A percentile compares a stretch with the other conserved stretches of the same genome.
Evolutionary conservation across 169 alveolate genomes (phyloP).

Genomic region (Cryptosporidium viatorum): DNA sequence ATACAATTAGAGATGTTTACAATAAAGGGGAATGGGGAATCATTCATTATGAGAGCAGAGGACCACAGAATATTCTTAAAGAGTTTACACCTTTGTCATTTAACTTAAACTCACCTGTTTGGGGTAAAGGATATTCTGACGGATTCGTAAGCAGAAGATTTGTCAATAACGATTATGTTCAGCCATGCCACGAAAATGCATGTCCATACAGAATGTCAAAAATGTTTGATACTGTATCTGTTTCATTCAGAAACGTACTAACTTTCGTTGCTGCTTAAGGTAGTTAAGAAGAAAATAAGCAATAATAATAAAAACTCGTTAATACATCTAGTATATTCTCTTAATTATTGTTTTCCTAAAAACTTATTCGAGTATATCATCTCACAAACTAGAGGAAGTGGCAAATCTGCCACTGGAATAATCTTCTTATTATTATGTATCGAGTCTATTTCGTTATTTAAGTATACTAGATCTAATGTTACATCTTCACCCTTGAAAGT

Average conservation of each 20-base stretch:
- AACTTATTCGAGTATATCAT: conserved; percentile 40
- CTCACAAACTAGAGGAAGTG: conserved; percentile 73
- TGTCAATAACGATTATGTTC: conserved; percentile 48
- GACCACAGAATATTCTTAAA: conserved; percentile 59
- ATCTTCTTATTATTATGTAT: conserved; percentile 2
- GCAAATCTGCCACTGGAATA: conserved; percentile 66
- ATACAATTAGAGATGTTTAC: conserved; percentile 50
- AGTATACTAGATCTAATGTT: conserved; percentile 32
- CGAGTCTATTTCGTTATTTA: conserved; percentile 46
- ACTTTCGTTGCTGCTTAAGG: conserved; percentile 37
- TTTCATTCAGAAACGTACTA: conserved; percentile 61
- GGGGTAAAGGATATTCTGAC: conserved; percentile 71
- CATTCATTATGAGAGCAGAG: conserved; percentile 63
- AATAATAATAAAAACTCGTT: neutral
- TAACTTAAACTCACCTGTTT: conserved; percentile 29
- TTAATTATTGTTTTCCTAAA: conserved; percentile 11
- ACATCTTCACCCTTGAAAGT: conserved; percentile 32
- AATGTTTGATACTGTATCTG: conserved; percentile 60
- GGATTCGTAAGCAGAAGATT: conserved; percentile 67
- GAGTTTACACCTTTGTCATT: conserved; percentile 64
- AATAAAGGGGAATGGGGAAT: conserved; percentile 69
- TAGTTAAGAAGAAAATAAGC: neutral
- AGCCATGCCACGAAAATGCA: conserved; percentile 62
- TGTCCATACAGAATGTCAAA: conserved; percentile 73
- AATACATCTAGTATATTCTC: conserved; percentile 2